phyloP scores from a whole-genome alignment of 1,139 yeast species.

The Pichia sp. region DNA sequence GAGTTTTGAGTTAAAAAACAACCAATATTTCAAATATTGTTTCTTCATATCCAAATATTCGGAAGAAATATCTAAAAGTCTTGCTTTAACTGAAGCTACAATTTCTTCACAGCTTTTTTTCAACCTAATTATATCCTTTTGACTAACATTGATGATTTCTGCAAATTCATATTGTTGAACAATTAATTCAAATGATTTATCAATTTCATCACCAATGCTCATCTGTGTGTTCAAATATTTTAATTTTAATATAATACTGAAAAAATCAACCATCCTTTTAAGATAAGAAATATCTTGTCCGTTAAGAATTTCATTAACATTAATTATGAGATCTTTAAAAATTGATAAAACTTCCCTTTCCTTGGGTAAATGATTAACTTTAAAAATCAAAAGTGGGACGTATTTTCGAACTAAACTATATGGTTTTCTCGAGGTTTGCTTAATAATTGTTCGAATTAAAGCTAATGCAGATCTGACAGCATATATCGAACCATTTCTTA shows the following conservation, averaged over 20 bases:
- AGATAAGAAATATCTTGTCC: constrained; percentile 14
- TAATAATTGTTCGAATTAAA: constrained; percentile 8
- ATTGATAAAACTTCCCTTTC: constrained; percentile 3
- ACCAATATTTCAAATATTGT: constrained; percentile 8
- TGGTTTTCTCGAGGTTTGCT: constrained; percentile 17
- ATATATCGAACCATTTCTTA: constrained; percentile 12
- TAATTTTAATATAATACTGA: constrained; percentile 9
- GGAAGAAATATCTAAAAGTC: constrained; percentile 1
- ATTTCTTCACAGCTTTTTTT: constrained; percentile 8
- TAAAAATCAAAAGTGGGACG: constrained; percentile 13
- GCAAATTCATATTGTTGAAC: constrained; percentile 11
- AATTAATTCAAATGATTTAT: constrained; percentile 2
- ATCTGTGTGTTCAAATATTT: not conserved
- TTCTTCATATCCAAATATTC: not conserved
- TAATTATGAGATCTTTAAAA: constrained; percentile 7
- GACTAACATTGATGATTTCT: constrained; percentile 1
- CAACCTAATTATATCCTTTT: constrained; percentile 7
- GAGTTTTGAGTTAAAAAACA: constrained; percentile 6
- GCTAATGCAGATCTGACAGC: constrained; percentile 10
- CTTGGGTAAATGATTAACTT: constrained; percentile 14
- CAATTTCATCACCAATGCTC: not conserved
- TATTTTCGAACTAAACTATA: constrained; percentile 17
- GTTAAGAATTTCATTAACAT: constrained; percentile 6
- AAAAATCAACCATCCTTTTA: constrained; percentile 12
- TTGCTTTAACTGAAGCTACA: not conserved